These are phyloP conservation scores for Zasmidium cellare DNA, from an alignment of 2,329 filamentous ascomycete genomes.

Conservation along the genomic window DNA sequence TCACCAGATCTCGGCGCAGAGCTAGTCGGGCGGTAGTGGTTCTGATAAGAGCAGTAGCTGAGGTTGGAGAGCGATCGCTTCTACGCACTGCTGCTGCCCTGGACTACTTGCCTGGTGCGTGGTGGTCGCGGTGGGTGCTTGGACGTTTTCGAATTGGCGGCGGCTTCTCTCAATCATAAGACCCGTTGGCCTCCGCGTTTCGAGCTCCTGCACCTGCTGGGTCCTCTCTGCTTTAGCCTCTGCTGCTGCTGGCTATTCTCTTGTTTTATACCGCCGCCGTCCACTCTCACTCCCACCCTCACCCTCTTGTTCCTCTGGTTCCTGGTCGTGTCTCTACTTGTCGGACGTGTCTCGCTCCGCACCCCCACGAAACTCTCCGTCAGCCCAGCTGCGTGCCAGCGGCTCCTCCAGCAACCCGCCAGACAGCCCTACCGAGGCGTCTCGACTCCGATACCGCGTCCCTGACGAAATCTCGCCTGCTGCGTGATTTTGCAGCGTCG, in stretches of 20 bases:
- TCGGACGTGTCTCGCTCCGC: no score
- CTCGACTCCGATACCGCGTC: background rate
- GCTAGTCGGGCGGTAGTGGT: background rate
- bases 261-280: background rate
- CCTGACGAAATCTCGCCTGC: background rate
- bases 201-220: background rate
- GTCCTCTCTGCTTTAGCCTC: no score
- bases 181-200: slow-evolving; percentile 10
- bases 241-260: no score
- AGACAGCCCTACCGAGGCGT: background rate
- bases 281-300: background rate
- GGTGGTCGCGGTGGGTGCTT: slow-evolving; percentile 4
- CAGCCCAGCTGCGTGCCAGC: background rate
- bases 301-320: background rate
- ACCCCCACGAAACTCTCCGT: background rate
- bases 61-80: no score
- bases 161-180: slow-evolving; percentile 1
- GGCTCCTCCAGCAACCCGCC: background rate
- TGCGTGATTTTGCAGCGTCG: no score
- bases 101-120: no score
- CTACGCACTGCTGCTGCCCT: no score
- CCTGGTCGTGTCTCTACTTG: no score
- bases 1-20: background rate
- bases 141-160: background rate
- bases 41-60: background rate